These are phyloP conservation scores for Lachancea waltii DNA, from an alignment of 805 yeast species.

Conservation along the genomic window DNA sequence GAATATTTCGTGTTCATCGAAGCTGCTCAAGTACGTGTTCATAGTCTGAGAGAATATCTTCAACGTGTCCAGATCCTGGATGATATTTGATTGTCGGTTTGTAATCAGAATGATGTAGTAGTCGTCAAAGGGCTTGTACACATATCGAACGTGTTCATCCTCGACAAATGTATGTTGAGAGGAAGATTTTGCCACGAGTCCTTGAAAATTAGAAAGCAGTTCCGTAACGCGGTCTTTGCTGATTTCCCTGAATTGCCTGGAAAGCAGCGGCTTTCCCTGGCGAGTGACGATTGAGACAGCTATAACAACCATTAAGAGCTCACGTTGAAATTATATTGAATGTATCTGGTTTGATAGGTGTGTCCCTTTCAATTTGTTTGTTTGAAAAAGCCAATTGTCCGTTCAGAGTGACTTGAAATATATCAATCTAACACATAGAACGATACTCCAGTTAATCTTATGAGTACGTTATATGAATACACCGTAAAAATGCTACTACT, in stretches of 20 bases:
- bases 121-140: constrained; percentile 93
- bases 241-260: constrained; percentile 86
- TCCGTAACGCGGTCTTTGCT: constrained; percentile 81
- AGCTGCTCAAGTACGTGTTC: constrained; percentile 59
- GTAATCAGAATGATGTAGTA: constrained; percentile 86
- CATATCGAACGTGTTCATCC: constrained; percentile 84
- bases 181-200: constrained; percentile 57
- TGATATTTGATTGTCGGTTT: constrained; percentile 81
- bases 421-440: too few relatives aligned
- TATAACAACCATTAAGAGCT: constrained; percentile 55
- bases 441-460: too few relatives aligned
- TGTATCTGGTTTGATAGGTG: not conserved
- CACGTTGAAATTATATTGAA: too few relatives aligned
- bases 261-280: constrained; percentile 84
- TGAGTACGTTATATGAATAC: too few relatives aligned
- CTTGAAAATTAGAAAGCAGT: constrained; percentile 77
- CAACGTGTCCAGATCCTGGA: constrained; percentile 91
- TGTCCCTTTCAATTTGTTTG: constrained; percentile 2
- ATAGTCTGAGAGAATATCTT: constrained; percentile 79
- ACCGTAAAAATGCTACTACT: too few relatives aligned
- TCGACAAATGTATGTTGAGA: constrained; percentile 92
- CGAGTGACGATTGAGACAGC: constrained; percentile 95
- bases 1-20: constrained; percentile 78
- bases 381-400: not conserved
- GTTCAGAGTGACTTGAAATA: not conserved